Evolutionary conservation across 805 yeast species (phyloP).

Genomic region (Dipodascus albidus): DNA sequence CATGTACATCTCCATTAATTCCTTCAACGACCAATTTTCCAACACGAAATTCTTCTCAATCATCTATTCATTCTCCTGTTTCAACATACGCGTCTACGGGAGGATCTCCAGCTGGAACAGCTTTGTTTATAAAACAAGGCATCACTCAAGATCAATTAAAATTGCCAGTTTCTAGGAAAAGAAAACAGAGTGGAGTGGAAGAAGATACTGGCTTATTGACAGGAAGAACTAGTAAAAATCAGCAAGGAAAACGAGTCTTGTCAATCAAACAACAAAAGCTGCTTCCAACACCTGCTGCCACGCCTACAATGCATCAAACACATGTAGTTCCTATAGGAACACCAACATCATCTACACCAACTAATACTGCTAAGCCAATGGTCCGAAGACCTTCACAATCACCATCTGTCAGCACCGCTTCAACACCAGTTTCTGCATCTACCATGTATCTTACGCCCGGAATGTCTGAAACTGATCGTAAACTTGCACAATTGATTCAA

Average conservation of each 20-base stretch:
- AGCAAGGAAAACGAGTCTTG: neutral
- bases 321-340: neutral
- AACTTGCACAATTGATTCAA: neutral
- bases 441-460: too few species aligned
- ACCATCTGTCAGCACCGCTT: too few species aligned
- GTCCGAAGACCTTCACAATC: neutral
- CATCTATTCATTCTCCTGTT: neutral
- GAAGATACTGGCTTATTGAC: neutral
- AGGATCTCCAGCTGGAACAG: neutral
- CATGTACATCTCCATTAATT: neutral
- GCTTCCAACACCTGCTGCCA: neutral
- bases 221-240: neutral
- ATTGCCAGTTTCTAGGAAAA: neutral
- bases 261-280: neutral
- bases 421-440: too few species aligned
- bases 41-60: neutral
- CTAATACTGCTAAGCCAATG: too few species aligned
- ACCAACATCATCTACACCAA: too few species aligned
- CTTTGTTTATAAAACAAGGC: neutral
- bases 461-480: neutral
- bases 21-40: neutral
- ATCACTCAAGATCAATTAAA: neutral
- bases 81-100: neutral
- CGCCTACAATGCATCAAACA: neutral
- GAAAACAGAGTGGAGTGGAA: neutral